A percentile compares a stretch with the other conserved stretches of the same genome.
Conservation (phyloP, 192 early-diverging fungal species). For the Entrophospora sp. region DNA sequence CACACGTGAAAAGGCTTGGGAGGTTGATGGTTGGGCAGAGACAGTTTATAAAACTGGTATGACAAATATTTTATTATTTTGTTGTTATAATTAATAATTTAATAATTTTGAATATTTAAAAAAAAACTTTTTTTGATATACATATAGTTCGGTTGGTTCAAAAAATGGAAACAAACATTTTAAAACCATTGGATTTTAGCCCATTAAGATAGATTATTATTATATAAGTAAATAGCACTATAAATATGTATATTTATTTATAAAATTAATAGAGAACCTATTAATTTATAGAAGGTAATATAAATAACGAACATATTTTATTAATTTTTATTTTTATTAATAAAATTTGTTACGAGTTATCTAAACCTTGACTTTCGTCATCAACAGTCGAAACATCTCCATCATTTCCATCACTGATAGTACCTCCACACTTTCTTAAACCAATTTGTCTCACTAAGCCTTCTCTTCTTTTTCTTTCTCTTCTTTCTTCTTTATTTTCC, state of each 20-base stretch:
- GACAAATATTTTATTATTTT: too few relatives aligned
- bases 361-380: constrained; percentile 4
- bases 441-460: constrained; percentile 5
- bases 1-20: constrained; percentile 86
- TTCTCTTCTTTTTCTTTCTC: constrained; percentile 12
- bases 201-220: constrained; percentile 51
- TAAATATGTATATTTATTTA: neutral
- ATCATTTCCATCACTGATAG: constrained; percentile 8
- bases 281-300: neutral
- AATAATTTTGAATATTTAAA: neutral
- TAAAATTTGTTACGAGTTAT: too few relatives aligned
- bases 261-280: neutral
- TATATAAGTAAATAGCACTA: neutral
- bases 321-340: neutral
- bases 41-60: constrained; percentile 82
- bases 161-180: constrained; percentile 71
- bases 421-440: neutral
- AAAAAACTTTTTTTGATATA: neutral
- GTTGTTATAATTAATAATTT: neutral
- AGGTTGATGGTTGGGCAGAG: constrained; percentile 88
- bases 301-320: neutral
- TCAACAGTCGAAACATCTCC: constrained; percentile 6
- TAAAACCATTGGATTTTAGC: constrained; percentile 68
- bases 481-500: constrained; percentile 7
- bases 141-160: constrained; percentile 65